Evolutionary conservation across 2,329 filamentous ascomycete genomes (phyloP).

Genomic region (Trichoderma brevicompactum): DNA sequence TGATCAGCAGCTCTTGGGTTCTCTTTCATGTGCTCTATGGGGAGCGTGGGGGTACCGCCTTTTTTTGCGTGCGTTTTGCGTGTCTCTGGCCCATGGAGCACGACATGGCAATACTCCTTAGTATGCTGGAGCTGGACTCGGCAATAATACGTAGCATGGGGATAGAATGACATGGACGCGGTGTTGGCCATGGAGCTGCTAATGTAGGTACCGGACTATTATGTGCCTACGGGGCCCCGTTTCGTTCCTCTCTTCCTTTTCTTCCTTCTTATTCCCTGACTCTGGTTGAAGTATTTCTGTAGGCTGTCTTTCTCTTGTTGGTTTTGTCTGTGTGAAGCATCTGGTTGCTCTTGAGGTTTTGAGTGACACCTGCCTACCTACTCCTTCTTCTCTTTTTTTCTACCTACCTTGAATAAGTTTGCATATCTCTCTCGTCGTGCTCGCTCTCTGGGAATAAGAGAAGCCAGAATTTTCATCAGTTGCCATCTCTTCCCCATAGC

Average conservation of each 20-base stretch:
- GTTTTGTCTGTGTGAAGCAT: neutral
- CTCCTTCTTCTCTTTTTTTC: neutral
- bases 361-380: neutral
- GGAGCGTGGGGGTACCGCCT: constrained; percentile 21
- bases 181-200: constrained; percentile 5
- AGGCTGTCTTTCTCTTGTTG: neutral
- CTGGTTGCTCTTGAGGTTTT: neutral
- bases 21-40: neutral
- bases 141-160: constrained; percentile 16
- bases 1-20: constrained; percentile 16
- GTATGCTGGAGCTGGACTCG: neutral
- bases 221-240: constrained; percentile 6
- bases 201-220: constrained; percentile 12
- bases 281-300: neutral
- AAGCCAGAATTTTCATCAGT: neutral
- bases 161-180: neutral
- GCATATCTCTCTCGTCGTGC: neutral
- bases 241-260: neutral
- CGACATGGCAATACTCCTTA: constrained; percentile 7
- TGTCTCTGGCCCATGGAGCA: constrained; percentile 7
- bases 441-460: neutral
- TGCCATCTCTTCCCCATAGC: neutral
- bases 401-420: neutral
- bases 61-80: neutral
- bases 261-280: neutral